Evolutionary conservation across 495 filamentous ascomycete genomes (phyloP), one percentile per base, ranked within the genome.

Genomic region (Penicillium subrubescens): DNA sequence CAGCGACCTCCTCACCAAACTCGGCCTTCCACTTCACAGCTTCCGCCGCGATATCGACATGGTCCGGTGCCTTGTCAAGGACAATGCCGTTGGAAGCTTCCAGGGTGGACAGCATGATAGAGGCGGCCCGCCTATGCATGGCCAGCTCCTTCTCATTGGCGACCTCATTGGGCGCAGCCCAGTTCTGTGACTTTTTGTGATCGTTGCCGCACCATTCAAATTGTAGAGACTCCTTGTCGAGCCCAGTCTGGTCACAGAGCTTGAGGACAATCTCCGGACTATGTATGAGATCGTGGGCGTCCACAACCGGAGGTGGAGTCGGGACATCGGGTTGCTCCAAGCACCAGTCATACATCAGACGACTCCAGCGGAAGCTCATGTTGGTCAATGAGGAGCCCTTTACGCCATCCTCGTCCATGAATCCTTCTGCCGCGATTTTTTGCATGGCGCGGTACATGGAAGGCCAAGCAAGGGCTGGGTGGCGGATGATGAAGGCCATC

Each of bases 281-380:
- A 8, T 70, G 64, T 31, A 81, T 82, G n/a, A 81, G 64, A 58
- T 83, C 81, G 63, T 83, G 71, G 10, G 81, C 81, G 57, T 83
- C 81, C 17, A 83, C 64, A 2, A 83, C 59, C 8, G 79, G 46
- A 2, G 79, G 79, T 59, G 67, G 66, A 31, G 62, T 60, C 4
- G 68, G 69, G 12, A 58, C 48, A 41, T 61, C 66, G 4, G 58
- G 59, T 54, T 74, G 63, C 25, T 69, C 62, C 23, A 64, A 8
- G 66, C 71, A 75, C 62, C 75, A 82, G 21, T 79, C 77, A 51
- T 77, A 77, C 25, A 82, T 59, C 29, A 57, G 17, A 5, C 78
- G 70, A 6, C 68, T 63, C 70, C 76, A 82, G 23, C 66, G 72
- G 61, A 79, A 48, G 19, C 73, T 73, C 63, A 74, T 69, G 34